phyloP scores from a whole-genome alignment of 2,329 filamentous ascomycete species.

The Massarina eburnea region DNA sequence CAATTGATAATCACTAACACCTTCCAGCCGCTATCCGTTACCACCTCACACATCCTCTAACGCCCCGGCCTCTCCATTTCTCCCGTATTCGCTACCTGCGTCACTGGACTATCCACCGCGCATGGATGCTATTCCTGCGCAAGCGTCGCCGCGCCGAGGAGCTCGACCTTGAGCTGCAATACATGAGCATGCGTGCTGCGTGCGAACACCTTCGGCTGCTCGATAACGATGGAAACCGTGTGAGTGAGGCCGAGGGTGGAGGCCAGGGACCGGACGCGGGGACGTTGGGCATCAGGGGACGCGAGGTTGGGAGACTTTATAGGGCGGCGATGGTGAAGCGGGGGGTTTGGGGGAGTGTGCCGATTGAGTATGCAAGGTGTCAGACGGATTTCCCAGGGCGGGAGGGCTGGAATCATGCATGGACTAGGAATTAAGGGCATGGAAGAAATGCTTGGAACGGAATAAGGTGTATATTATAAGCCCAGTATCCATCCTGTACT shows the following conservation, averaged over 20 bases:
- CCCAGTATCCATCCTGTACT: slow-evolving; percentile 3
- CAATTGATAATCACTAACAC: background rate
- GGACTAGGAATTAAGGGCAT: slow-evolving; percentile 65
- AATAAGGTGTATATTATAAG: background rate
- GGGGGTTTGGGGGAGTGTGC: slow-evolving; percentile 79
- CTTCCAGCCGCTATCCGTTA: slow-evolving; percentile 65
- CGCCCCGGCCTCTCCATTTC: slow-evolving; percentile 80
- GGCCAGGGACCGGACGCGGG: slow-evolving; percentile 53
- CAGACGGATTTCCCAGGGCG: slow-evolving; percentile 81
- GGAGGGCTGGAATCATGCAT: slow-evolving; percentile 89
- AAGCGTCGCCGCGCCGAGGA: slow-evolving; percentile 66
- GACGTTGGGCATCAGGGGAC: slow-evolving; percentile 32
- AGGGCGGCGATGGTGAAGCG: slow-evolving; percentile 89
- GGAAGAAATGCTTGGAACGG: background rate
- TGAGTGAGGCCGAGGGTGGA: slow-evolving; percentile 51
- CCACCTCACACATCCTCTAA: slow-evolving; percentile 68
- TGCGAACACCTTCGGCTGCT: slow-evolving; percentile 76
- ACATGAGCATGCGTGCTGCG: slow-evolving; percentile 79
- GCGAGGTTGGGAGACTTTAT: slow-evolving; percentile 73
- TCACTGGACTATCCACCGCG: slow-evolving; percentile 98
- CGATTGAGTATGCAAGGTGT: slow-evolving; percentile 85
- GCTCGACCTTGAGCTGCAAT: slow-evolving; percentile 74
- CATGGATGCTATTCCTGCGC: slow-evolving; percentile 80
- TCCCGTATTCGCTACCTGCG: slow-evolving; percentile 83
- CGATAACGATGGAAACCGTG: slow-evolving; percentile 46